Base-by-base conservation (phyloP, 805 yeast species). In the Candida dajiaensis region DNA sequence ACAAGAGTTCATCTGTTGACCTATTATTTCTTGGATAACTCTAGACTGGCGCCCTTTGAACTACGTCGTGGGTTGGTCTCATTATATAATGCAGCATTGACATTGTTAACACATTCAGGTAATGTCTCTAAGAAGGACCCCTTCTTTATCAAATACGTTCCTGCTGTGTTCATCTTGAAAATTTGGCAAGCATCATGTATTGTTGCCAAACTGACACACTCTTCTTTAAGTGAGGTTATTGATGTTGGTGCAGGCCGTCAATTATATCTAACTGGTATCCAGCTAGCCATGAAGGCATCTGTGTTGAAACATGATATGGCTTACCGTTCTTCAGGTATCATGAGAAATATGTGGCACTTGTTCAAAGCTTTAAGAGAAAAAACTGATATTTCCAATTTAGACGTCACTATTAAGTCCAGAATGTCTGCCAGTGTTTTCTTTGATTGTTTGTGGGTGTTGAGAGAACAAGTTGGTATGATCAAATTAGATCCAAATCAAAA, bases 181-280 rank as follows among this genome's bases (percentile, higher is more conserved):
- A 77, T 90, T 25, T 89, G 98, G 96, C 98, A 94, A 65, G 85
- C 96, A 1, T 81, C 96, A 2, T 85, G 89, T 56, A 80, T 92
- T 35, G 80, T 94, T 28, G 86, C 85, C 44, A 82, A 87, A 57
- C 70, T 92, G 41, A 76, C 80, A 9, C 90, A 89, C 60, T 88
- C 97, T 1, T 77, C 88, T 1, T 69, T 88, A 57, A 74, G 81
- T 22, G 70, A 76, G 23, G 75, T 81, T 15, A 60, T 90, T 15
- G 96, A 89, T 64, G 65, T 80, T 29, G 80, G 77, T 3, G 72
- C 81, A 0, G 97, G 97, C 8, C 82, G 80, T 59, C 76, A 74
- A 45, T 74, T 85, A 26, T 88, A 83, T 56, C 77, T 77, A 50
- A 69, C 71, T 20, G 94, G 94, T 1, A 80, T 86, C 20, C 71